These are phyloP conservation scores for Plenodomus biglobosus DNA, from an alignment of 2,329 filamentous ascomycete genomes.

Conservation along the genomic window DNA sequence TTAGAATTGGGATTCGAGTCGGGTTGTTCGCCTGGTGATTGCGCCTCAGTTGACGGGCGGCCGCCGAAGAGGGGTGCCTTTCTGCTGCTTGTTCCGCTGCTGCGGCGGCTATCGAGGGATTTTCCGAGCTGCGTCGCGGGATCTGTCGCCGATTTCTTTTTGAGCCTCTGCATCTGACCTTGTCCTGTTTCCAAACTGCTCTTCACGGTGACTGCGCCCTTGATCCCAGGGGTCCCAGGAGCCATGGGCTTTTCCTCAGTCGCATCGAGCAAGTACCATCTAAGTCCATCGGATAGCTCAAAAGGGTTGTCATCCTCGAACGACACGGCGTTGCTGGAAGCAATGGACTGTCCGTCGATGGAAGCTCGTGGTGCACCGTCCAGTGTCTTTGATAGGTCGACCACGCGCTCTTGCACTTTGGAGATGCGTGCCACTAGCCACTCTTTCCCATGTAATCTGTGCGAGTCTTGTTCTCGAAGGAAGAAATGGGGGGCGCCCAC, in stretches of 20 bases:
- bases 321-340: slow-evolving; percentile 57
- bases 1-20: slow-evolving; percentile 33
- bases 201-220: slow-evolving; percentile 84
- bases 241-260: slow-evolving; percentile 86
- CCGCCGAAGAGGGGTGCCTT: slow-evolving; percentile 53
- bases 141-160: slow-evolving; percentile 48
- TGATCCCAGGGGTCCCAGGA: slow-evolving; percentile 84
- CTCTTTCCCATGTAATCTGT: slow-evolving; percentile 80
- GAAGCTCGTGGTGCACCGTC: slow-evolving; percentile 50
- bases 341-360: slow-evolving; percentile 49
- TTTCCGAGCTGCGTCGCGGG: slow-evolving; percentile 64
- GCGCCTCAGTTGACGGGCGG: slow-evolving; percentile 31
- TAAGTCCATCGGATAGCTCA: slow-evolving; percentile 87
- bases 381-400: slow-evolving; percentile 83
- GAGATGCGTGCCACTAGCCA: slow-evolving; percentile 96
- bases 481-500: slow-evolving; percentile 97
- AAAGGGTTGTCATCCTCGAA: slow-evolving; percentile 94
- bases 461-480: slow-evolving; percentile 85
- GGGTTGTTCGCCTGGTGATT: slow-evolving; percentile 23
- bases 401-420: slow-evolving; percentile 87
- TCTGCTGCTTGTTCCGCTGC: slow-evolving; percentile 82
- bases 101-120: slow-evolving; percentile 87
- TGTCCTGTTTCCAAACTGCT: slow-evolving; percentile 84
- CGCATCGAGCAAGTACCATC: slow-evolving; percentile 96
- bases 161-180: slow-evolving; percentile 60